These are phyloP conservation scores for Rhizodiscina lignyota DNA, from an alignment of 495 filamentous ascomycete species.

Conservation along the genomic window DNA sequence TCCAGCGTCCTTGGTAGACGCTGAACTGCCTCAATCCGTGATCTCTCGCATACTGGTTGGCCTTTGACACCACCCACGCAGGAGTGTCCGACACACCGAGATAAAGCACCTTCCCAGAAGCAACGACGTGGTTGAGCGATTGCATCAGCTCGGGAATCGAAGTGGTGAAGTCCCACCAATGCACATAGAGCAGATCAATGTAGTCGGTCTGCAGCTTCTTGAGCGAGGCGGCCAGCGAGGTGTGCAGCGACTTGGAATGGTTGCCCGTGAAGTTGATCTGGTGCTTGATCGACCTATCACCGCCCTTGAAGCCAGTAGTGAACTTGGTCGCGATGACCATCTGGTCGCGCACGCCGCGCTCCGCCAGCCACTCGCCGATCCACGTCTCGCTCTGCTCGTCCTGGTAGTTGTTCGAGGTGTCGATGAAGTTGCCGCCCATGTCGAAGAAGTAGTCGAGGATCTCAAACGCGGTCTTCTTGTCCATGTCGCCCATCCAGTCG, in stretches of 20 bases:
- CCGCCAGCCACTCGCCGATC: constrained; percentile 63
- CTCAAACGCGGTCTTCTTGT: constrained; percentile 34
- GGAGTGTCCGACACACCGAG: constrained; percentile 53
- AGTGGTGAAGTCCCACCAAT: constrained; percentile 47
- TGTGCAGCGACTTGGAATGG: constrained; percentile 39
- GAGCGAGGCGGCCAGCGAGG: constrained; percentile 37
- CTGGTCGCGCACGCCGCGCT: constrained; percentile 34
- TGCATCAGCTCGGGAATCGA: constrained; percentile 57
- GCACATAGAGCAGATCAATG: constrained; percentile 40
- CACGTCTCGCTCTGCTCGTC: constrained; percentile 50
- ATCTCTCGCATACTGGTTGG: constrained; percentile 46
- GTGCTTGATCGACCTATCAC: background rate
- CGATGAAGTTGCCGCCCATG: constrained; percentile 54
- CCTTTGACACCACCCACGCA: constrained; percentile 52
- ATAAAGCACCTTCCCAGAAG: constrained; percentile 49
- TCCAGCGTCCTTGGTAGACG: constrained; percentile 54
- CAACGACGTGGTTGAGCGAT: constrained; percentile 40
- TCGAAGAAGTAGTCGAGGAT: constrained; percentile 47
- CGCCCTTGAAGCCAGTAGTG: background rate
- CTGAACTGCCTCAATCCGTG: constrained; percentile 47
- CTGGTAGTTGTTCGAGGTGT: constrained; percentile 47
- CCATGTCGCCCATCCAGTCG: constrained; percentile 2
- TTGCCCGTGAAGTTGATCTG: constrained; percentile 44
- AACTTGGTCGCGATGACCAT: constrained; percentile 65
- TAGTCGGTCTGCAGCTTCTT: constrained; percentile 49